A percentile compares a stretch with the other conserved stretches of the same genome.
Evolutionary conservation across 495 filamentous ascomycete species (phyloP).

Genomic region (Penicillium angulare): DNA sequence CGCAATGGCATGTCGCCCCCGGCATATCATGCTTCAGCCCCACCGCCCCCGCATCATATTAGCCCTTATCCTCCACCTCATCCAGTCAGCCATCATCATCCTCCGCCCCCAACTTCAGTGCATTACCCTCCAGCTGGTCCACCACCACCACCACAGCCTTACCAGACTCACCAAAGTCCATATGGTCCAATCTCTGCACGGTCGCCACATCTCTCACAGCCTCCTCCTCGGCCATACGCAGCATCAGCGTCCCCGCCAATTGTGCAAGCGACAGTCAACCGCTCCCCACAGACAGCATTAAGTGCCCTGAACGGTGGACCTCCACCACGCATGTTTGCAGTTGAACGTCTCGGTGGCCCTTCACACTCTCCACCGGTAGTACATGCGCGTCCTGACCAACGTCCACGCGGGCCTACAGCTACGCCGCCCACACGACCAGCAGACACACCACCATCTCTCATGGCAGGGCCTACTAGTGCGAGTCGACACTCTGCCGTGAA

Average conservation of each 20-base stretch:
- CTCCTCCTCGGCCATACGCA: conserved; percentile 37
- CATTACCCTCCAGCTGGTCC: conserved; percentile 41
- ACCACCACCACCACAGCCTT: conserved; percentile 39
- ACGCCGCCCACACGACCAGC: conserved; percentile 35
- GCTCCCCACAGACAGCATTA: conserved; percentile 41
- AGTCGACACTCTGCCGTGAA: conserved; percentile 34
- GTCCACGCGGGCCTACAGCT: conserved; percentile 33
- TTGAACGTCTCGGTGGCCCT: conserved; percentile 36
- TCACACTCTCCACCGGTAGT: conserved; percentile 39
- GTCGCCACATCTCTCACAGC: conserved; percentile 41
- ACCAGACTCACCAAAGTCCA: conserved; percentile 41
- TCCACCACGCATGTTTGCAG: conserved; percentile 34
- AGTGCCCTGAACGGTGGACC: conserved; percentile 39
- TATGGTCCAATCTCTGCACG: conserved; percentile 38
- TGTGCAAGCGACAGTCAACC: conserved; percentile 40
- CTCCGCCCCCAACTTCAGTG: conserved; percentile 23
- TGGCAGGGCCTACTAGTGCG: conserved; percentile 24
- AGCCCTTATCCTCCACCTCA: conserved; percentile 34
- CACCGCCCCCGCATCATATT: conserved; percentile 30
- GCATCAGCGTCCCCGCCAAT: conserved; percentile 49
- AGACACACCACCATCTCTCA: conserved; percentile 27
- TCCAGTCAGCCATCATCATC: conserved; percentile 12
- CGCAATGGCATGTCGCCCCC: conserved; percentile 38
- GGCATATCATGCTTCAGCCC: conserved; percentile 26
- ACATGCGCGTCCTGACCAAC: conserved; percentile 35